These are phyloP conservation scores for Chrysoporthe deuterocubensis DNA, from an alignment of 2,329 filamentous ascomycete species.

Conservation along the genomic window DNA sequence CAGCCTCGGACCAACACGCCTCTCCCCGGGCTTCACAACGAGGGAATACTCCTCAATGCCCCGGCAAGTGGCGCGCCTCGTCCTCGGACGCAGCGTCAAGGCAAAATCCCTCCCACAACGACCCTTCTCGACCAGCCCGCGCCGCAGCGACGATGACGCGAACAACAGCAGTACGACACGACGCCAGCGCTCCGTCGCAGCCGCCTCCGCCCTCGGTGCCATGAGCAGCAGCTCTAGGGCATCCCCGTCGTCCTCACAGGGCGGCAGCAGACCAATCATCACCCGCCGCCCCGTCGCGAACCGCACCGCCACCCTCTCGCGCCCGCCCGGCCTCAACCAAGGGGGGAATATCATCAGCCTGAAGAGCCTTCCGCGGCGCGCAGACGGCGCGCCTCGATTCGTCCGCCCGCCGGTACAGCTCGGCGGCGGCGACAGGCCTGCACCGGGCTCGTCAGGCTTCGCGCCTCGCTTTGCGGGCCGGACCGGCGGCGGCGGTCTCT, in stretches of 20 bases:
- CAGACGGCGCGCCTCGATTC: background rate
- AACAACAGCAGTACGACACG: slow-evolving; percentile 14
- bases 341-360: slow-evolving; percentile 25
- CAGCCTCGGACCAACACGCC: background rate
- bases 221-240: slow-evolving; percentile 17
- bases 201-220: slow-evolving; percentile 27
- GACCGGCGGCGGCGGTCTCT: background rate
- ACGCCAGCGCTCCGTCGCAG: slow-evolving; percentile 25
- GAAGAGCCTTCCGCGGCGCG: slow-evolving; percentile 21
- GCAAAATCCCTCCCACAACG: slow-evolving; percentile 8
- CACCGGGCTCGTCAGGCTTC: slow-evolving; percentile 6
- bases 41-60: slow-evolving; percentile 19
- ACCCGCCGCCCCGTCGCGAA: background rate
- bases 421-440: background rate
- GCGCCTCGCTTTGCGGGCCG: slow-evolving; percentile 7
- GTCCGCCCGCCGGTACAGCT: slow-evolving; percentile 7
- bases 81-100: slow-evolving; percentile 28
- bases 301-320: background rate
- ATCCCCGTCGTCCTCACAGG: background rate
- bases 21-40: background rate
- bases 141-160: slow-evolving; percentile 19
- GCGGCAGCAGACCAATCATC: background rate
- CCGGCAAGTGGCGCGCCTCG: slow-evolving; percentile 29
- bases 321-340: background rate
- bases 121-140: slow-evolving; percentile 24